phyloP scores from a whole-genome alignment of 2,329 filamentous ascomycete species.

The Cadophora sp. region DNA sequence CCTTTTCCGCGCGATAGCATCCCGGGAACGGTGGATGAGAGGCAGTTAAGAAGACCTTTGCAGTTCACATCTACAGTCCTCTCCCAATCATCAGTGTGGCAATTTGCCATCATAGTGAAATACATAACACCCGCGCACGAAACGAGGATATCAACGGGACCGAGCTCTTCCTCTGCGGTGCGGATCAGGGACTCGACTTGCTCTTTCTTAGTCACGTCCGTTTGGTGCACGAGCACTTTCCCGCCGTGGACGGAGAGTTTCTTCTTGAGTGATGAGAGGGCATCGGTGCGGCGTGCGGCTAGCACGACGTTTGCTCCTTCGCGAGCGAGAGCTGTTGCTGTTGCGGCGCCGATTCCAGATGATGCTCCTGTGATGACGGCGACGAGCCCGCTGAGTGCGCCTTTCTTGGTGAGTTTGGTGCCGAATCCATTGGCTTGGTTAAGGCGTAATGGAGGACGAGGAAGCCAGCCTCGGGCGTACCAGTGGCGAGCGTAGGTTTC shows the following conservation, averaged over 20 bases:
- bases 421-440: constrained; percentile 50
- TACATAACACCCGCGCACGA: constrained; percentile 88
- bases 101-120: constrained; percentile 86
- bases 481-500: constrained; percentile 83
- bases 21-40: constrained; percentile 70
- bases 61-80: constrained; percentile 86
- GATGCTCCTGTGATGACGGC: constrained; percentile 82
- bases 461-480: constrained; percentile 80
- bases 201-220: constrained; percentile 72
- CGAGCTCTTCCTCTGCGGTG: constrained; percentile 66
- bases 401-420: constrained; percentile 50
- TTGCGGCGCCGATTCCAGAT: constrained; percentile 79
- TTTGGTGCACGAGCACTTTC: constrained; percentile 72
- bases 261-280: constrained; percentile 70
- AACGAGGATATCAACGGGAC: constrained; percentile 79
- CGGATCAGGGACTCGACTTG: constrained; percentile 72
- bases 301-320: constrained; percentile 77
- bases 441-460: constrained; percentile 62
- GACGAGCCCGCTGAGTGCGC: constrained; percentile 71
- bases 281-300: constrained; percentile 73
- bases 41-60: constrained; percentile 78
- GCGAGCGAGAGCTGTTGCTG: constrained; percentile 70
- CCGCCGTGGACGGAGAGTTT: constrained; percentile 62
- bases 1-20: constrained; percentile 75
- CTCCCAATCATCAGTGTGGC: constrained; percentile 77